Evolutionary conservation across 1,284 basidiomycete genomes (phyloP), one percentile per base, ranked within the genome.

Genomic region (Hemileia vastatrix): DNA sequence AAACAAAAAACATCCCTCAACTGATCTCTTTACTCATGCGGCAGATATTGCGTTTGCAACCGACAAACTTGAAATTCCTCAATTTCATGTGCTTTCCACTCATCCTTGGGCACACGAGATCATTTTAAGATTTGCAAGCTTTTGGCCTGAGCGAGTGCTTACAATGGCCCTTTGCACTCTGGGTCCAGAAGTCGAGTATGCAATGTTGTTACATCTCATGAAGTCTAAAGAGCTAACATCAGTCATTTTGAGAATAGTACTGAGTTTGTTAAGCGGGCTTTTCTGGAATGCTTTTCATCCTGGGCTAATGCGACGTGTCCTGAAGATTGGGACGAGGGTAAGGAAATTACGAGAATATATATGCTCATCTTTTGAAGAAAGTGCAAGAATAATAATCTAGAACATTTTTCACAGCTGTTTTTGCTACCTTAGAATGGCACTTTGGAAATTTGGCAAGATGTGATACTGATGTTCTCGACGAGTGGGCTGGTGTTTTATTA

Each of bases 261-360:
- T 21, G 21, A 18, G 5, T 61, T 47, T 27, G 3, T 54, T 15
- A 52, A 61, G 36, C 33, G 50, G 8, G 58, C 58, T 9, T 61
- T 54, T 23, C 40, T 8, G 11, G 58, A 61, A 54, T 53, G 23
- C 44, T 61, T 54, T 24, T 19, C 53, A 2, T 31, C 23, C 15
- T 47, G 40, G 18, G 50, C 51, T 24, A 11, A 53, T 33, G 51
- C 58, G 3, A 9, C 53, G 54, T 33, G 51, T 6, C 48, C 51
- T 15, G 58, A 61, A n/a, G 58, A 61, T 27, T 61, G 52, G 50
- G 51, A 61, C 21, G 58, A 61, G 54, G 58, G 58, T 61, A 2
- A 4, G 51, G 18, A 18, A 33, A 2, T 11, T 21, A 13, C 6
- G 13, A 4, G 9, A 2, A 24, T 15, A 4, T 13, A 24, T 6